A percentile compares a stretch with the other conserved stretches of the same genome.
These are phyloP conservation scores for Populus pruinosa DNA, from an alignment of 345 rosid genomes.

Conservation along the genomic window DNA sequence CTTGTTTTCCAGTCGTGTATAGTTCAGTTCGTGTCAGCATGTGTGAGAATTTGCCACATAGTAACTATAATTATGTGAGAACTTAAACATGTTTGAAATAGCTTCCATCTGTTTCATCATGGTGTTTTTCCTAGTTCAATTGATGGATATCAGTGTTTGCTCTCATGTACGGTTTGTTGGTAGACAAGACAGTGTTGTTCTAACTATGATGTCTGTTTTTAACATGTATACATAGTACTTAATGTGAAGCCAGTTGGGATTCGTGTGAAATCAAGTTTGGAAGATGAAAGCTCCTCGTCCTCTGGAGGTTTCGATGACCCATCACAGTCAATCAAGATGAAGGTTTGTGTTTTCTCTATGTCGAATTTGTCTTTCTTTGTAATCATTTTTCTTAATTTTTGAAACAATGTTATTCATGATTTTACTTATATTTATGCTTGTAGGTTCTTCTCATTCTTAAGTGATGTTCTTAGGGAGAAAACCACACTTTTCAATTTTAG, in stretches of 20 bases:
- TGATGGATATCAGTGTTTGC: neutral
- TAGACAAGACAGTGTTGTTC: neutral
- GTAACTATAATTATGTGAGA: too few species aligned
- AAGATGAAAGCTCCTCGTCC: conserved; percentile 20
- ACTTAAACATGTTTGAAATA: too few species aligned
- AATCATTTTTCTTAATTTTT: neutral
- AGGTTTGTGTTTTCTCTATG: conserved; percentile 22
- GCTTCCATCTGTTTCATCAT: too few species aligned
- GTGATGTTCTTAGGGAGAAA: neutral
- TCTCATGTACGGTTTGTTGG: too few species aligned
- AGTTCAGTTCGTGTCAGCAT: too few species aligned
- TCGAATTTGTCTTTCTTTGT: neutral
- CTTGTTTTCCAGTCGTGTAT: too few species aligned
- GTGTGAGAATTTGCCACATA: too few species aligned
- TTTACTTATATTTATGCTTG: neutral
- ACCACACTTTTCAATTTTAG: neutral
- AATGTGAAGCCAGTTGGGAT: conserved; percentile 27
- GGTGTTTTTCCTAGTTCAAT: too few species aligned
- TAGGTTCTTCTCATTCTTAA: too few species aligned
- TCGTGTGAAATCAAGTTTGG: conserved; percentile 37
- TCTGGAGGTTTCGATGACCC: conserved; percentile 22
- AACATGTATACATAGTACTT: conserved; percentile 7
- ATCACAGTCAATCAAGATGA: conserved; percentile 13
- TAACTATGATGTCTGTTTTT: neutral
- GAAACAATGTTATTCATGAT: neutral